Base-by-base conservation (phyloP, 75 land plant species). In the Sequoiadendron giganteum region DNA sequence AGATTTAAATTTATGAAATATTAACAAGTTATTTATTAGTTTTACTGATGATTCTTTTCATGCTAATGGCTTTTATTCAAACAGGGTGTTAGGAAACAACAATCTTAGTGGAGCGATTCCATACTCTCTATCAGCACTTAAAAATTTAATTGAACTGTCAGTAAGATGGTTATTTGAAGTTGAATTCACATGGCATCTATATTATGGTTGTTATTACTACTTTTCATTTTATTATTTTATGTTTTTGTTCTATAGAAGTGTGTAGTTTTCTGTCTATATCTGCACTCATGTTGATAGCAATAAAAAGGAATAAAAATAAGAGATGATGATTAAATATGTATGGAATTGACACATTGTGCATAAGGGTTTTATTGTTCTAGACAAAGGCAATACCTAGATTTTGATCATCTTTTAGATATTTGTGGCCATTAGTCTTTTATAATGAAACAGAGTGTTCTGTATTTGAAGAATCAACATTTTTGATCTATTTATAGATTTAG, bases 111-210 rank as follows among this genome's bases (percentile, higher is more conserved):
- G 90, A 54, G 61, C 0, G 19, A 91, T 95, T 81, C 96, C 96
- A 30, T 83, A 54, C 9, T 91, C 92, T 52, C 82, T 95, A 47
- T 77, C 94, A 49, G 83, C 85, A 72, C 86, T 94, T 78, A 40
- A 85, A 54, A 90, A 45, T 87, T 87, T 94, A 87, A 87, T 88
- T n/a, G 90, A 88, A 88, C 58, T 95, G 95, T 94, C 94, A 82
- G 93, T 92, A 40, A 40, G 84, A 40, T 77, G 14, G 25, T 38
- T 34, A 32, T 28, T 52, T 34, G 1, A 55, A 82, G 84, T 82
- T 82, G 49, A 25, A 81, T 81, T 82, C 45, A 4, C 52, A 82
- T 28, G 52, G 32, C 52, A 85, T 84, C 48, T 85, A 45, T 82
- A 82, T 21, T 15, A 47, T 55, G 39, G 30, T 55, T 9, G 58